Conservation (phyloP, 2,329 filamentous ascomycete genomes). For the Remersonia thermophila region DNA sequence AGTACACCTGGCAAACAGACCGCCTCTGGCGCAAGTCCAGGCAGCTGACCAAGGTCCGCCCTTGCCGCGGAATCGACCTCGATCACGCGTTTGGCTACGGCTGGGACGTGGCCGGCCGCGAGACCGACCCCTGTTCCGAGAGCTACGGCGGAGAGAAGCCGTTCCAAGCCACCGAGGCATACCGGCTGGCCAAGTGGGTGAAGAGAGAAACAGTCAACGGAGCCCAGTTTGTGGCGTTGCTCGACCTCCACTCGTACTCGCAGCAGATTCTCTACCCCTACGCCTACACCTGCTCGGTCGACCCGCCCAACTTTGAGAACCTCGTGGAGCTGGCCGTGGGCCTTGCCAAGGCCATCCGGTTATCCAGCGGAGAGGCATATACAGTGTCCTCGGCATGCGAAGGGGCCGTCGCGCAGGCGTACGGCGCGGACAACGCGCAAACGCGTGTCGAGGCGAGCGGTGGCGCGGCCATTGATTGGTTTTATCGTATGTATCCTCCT, state of each 20-base stretch:
- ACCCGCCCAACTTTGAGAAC: constrained; percentile 80
- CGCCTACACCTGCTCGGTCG: constrained; percentile 64
- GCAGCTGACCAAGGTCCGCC: constrained; percentile 67
- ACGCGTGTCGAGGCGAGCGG: constrained; percentile 59
- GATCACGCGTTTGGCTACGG: constrained; percentile 77
- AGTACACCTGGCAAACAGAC: constrained; percentile 85
- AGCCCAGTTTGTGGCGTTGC: constrained; percentile 65
- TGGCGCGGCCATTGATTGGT: constrained; percentile 86
- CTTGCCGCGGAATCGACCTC: constrained; percentile 80
- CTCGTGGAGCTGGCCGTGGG: constrained; percentile 82
- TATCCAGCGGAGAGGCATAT: constrained; percentile 65
- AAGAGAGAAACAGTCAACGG: constrained; percentile 61
- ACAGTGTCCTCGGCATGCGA: constrained; percentile 77
- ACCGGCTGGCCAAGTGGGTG: constrained; percentile 68
- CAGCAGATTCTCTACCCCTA: constrained; percentile 93
- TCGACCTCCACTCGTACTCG: constrained; percentile 91
- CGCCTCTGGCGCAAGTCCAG: constrained; percentile 91
- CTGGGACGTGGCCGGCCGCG: constrained; percentile 59
- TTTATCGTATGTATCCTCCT: constrained; percentile 47
- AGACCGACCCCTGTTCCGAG: constrained; percentile 78
- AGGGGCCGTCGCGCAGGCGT: constrained; percentile 45
- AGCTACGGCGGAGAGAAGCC: constrained; percentile 73
- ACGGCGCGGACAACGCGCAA: constrained; percentile 18
- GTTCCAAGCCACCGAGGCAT: constrained; percentile 73
- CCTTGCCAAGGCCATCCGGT: constrained; percentile 75